Conservation (phyloP, 106 monocot species). For the Dendrobium nobile region DNA sequence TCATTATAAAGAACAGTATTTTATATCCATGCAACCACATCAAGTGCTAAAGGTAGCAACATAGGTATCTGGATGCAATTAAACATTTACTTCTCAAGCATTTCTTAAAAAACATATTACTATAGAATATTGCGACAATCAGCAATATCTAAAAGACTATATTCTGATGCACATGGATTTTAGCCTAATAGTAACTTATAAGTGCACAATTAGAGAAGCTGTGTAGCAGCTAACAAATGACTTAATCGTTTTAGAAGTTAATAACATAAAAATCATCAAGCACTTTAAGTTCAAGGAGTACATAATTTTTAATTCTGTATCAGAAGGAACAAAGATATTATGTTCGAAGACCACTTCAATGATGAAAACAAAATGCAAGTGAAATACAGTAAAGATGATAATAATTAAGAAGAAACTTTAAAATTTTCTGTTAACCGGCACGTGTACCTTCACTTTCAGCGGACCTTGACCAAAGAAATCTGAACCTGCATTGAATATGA, state of each 20-base stretch:
- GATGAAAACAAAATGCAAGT: background rate
- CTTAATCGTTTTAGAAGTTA: background rate
- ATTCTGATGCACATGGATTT: background rate
- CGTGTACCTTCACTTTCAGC: conserved; percentile 38
- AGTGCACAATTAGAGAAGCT: background rate
- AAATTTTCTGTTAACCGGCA: background rate
- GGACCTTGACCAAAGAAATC: conserved; percentile 47
- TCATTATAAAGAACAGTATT: conserved; percentile 10
- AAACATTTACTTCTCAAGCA: background rate
- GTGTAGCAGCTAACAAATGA: background rate
- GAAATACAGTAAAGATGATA: background rate
- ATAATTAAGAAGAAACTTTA: background rate
- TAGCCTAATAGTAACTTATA: background rate
- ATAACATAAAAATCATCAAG: conserved; percentile 1
- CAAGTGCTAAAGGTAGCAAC: background rate
- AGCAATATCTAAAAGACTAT: no score
- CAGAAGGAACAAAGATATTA: background rate
- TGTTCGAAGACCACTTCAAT: background rate
- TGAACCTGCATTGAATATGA: conserved; percentile 42
- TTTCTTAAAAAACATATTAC: background rate
- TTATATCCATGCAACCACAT: background rate
- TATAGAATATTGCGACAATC: background rate
- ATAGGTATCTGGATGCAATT: background rate
- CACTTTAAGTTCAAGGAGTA: background rate
- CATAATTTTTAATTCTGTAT: background rate